phyloP scores from a whole-genome alignment of 1,284 basidiomycete genomes.

The Xanthoconium separans region DNA sequence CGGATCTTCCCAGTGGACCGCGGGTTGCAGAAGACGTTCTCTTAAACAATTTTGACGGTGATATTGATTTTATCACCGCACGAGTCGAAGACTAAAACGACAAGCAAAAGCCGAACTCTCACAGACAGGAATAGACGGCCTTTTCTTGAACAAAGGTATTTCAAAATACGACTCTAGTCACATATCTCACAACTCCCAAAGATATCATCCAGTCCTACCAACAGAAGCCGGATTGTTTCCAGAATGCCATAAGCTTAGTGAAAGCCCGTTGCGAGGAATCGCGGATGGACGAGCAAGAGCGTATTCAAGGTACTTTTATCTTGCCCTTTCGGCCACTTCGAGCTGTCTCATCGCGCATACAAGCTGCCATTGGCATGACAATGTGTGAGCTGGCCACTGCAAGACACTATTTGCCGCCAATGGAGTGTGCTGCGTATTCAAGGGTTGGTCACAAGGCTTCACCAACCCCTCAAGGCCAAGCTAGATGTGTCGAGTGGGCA shows the following conservation, averaged over 20 bases:
- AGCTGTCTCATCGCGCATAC: constrained; percentile 16
- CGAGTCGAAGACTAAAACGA: constrained; percentile 11
- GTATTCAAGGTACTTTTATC: constrained; percentile 46
- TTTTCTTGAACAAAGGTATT: constrained; percentile 22
- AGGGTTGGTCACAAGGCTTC: constrained; percentile 7
- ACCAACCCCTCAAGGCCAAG: constrained; percentile 29
- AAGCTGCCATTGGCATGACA: constrained; percentile 75
- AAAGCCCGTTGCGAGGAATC: constrained; percentile 52
- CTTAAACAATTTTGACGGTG: constrained; percentile 24
- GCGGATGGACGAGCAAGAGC: constrained; percentile 56
- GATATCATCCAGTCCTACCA: constrained; percentile 23
- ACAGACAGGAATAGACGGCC: constrained; percentile 15
- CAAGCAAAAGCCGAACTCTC: constrained; percentile 19
- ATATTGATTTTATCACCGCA: constrained; percentile 13
- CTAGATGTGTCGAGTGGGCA: constrained; percentile 58
- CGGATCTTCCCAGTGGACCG: constrained; percentile 10
- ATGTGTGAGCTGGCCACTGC: constrained; percentile 74
- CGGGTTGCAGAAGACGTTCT: constrained; percentile 8
- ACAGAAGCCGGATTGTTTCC: constrained; percentile 64
- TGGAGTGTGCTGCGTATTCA: constrained; percentile 58
- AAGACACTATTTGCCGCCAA: constrained; percentile 58
- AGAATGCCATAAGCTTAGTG: constrained; percentile 46
- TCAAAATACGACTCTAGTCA: constrained; percentile 10
- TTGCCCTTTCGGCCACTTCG: constrained; percentile 1
- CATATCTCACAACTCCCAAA: constrained; percentile 18